A percentile compares a stretch with the other conserved stretches of the same genome.
phyloP scores from a whole-genome alignment of 257 asterid species.

The Buddleja alternifolia region DNA sequence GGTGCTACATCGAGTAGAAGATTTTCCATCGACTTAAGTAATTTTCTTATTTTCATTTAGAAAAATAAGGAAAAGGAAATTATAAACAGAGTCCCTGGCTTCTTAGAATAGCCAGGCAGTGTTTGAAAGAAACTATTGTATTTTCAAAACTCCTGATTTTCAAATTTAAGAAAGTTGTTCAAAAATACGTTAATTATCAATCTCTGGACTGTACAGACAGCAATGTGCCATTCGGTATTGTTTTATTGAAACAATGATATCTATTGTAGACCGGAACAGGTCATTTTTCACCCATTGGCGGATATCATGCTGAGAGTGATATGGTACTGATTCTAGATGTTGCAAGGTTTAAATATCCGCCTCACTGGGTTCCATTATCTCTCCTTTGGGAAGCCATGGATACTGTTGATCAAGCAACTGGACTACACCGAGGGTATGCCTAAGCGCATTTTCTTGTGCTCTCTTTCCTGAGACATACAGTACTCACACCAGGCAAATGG shows the following conservation, averaged over 20 bases:
- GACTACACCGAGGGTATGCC: conserved; percentile 65
- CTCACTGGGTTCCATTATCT: conserved; percentile 79
- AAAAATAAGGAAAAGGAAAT: background rate
- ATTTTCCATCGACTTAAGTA: background rate
- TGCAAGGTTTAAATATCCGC: conserved; percentile 86
- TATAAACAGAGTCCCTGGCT: background rate
- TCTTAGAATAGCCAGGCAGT: background rate
- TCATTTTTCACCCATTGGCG: conserved; percentile 86
- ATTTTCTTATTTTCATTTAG: background rate
- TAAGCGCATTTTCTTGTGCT: background rate
- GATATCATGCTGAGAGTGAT: conserved; percentile 76
- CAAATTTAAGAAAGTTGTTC: background rate
- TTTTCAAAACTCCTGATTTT: background rate
- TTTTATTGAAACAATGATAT: background rate
- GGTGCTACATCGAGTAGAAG: background rate
- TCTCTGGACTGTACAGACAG: background rate
- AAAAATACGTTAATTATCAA: background rate
- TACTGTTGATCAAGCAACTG: conserved; percentile 64
- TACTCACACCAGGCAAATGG: background rate
- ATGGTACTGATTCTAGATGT: conserved; percentile 81
- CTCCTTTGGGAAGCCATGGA: conserved; percentile 89
- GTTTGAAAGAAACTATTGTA: background rate
- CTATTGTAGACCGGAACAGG: conserved; percentile 70
- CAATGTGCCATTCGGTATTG: background rate
- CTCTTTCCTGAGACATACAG: background rate